These are phyloP conservation scores for Leishmania mexicana DNA, from an alignment of 208 protist species.

Conservation along the genomic window DNA sequence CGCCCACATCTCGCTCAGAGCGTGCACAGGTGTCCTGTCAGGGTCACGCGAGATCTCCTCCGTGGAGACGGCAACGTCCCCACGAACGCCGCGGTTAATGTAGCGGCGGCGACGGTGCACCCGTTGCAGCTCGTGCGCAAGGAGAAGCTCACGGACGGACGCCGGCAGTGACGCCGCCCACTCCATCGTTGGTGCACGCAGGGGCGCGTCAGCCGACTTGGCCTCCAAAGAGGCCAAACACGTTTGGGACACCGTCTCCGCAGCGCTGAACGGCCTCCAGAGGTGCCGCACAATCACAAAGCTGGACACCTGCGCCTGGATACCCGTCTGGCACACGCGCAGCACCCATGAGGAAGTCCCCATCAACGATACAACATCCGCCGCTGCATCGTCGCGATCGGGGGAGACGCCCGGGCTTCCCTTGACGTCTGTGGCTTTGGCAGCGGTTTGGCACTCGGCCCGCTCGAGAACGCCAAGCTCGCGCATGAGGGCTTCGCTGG, in stretches of 20 bases:
- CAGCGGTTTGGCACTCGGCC: constrained; percentile 4
- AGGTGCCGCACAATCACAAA: constrained; percentile 25
- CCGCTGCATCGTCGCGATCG: not conserved
- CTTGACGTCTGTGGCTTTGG: not conserved
- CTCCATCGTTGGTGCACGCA: constrained; percentile 13
- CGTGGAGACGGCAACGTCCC: not conserved
- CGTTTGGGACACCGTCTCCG: not conserved
- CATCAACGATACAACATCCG: not conserved
- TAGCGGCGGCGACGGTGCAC: constrained; percentile 13
- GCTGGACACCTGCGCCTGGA: constrained; percentile 24
- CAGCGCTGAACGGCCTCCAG: constrained; percentile 10
- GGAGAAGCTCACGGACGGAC: constrained; percentile 15
- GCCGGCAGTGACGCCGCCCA: constrained; percentile 24
- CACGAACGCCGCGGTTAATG: not conserved
- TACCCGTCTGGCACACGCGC: constrained; percentile 22
- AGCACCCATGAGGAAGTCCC: not conserved
- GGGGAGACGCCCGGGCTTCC: not conserved
- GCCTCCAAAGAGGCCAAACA: not conserved
- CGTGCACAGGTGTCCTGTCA: not conserved
- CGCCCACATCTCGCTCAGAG: constrained; percentile 9
- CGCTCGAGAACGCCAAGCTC: constrained; percentile 27
- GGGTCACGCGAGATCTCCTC: not conserved
- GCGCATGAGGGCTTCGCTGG: constrained; percentile 25
- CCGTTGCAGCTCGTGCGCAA: constrained; percentile 16
- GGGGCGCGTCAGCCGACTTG: not conserved